Base-by-base conservation (phyloP, 768 basidiomycete species). In the Daedalea quercina region DNA sequence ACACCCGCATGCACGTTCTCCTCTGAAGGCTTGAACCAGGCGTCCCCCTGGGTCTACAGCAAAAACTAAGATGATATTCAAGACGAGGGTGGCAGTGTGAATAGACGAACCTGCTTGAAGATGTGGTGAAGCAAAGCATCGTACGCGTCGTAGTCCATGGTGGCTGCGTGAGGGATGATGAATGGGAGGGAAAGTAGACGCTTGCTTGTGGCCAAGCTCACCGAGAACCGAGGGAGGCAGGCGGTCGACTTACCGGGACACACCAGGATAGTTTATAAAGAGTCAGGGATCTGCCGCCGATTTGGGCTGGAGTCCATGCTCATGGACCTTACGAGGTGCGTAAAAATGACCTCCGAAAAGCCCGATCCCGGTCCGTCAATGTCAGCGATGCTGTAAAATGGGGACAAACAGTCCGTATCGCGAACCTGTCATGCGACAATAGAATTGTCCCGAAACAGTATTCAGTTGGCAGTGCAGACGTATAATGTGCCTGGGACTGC, bases 21-120 rank as follows among this genome's bases (percentile, higher is more conserved):
- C 60, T 88, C 85, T 0, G 87, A 80, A 3, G 87, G 87, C 61
- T 89, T 90, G 68, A 90, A 90, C 88, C 88, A 90, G 7, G 88
- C 84, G 54, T 89, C 87, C 2, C 84, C 81, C 63, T 88, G 85
- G 0, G 88, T 90, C 85, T 89, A 24, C 11, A 31, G 6, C 28
- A 31, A 11, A 31, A 6, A 11, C 57, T 31, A 59, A 63, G 24
- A 59, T 15, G 47, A 20, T 9, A 35, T 17, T 13, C 6, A 40
- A 24, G 46, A 17, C n/a, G 47, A 19, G 44, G 31, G 11, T 11
- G 51, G 34, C 11, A 11, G 28, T n/a, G n/a, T n/a, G n/a, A n/a
- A n/a, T n/a, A 31, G 15, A 67, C 78, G 9, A 57, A 85, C 87
- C 53, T 82, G 80, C 64, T 78, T 84, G 72, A 89, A 90, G 54